phyloP scores from a whole-genome alignment of 2,329 filamentous ascomycete species.

The Coniochaeta hoffmannii region DNA sequence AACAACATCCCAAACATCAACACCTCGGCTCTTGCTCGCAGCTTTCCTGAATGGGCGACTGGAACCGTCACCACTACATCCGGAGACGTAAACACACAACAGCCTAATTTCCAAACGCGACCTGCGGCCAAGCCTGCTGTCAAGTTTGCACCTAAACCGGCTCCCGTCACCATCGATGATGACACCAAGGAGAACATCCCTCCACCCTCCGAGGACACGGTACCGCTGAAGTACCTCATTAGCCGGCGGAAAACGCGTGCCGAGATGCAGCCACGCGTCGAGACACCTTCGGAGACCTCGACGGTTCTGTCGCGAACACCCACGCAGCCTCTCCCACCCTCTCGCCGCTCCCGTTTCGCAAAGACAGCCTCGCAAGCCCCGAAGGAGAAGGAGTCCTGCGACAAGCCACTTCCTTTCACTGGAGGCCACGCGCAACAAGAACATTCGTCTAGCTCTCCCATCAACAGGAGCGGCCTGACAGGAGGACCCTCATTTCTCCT shows the following conservation, averaged over 20 bases:
- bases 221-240: slow-evolving; percentile 22
- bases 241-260: slow-evolving; percentile 27
- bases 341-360: slow-evolving; percentile 18
- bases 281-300: slow-evolving; percentile 44
- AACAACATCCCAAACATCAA: slow-evolving; percentile 16
- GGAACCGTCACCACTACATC: slow-evolving; percentile 13
- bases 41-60: slow-evolving; percentile 48
- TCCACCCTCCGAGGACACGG: slow-evolving; percentile 25
- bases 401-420: neutral
- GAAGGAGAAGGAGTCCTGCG: neutral
- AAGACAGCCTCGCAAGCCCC: neutral
- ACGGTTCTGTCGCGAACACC: slow-evolving; percentile 34
- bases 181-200: slow-evolving; percentile 40
- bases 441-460: neutral
- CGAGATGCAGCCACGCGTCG: slow-evolving; percentile 47
- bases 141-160: slow-evolving; percentile 10
- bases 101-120: slow-evolving; percentile 12
- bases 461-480: slow-evolving; percentile 21
- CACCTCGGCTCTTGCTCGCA: slow-evolving; percentile 31
- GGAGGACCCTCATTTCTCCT: slow-evolving; percentile 44
- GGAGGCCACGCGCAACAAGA: neutral
- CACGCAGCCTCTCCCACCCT: slow-evolving; percentile 9
- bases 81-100: neutral
- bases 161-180: slow-evolving; percentile 27
- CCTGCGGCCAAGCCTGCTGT: slow-evolving; percentile 10